Evolutionary conservation across 2,329 filamentous ascomycete species (phyloP).

Genomic region (Colletotrichum camelliae): DNA sequence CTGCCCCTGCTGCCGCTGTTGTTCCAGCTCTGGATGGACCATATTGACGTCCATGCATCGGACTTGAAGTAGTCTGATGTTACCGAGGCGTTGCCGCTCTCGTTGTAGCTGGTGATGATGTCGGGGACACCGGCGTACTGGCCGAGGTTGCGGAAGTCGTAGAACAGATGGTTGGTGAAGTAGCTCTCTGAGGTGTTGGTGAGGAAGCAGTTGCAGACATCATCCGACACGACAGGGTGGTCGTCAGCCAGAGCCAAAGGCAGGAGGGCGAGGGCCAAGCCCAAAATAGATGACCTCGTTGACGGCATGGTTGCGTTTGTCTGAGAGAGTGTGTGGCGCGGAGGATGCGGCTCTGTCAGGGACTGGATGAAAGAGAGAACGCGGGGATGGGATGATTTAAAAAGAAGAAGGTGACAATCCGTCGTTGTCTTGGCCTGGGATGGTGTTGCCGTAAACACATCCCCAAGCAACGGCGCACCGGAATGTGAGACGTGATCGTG

Average conservation of each 20-base stretch:
- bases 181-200: conserved; percentile 51
- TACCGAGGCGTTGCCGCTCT: conserved; percentile 31
- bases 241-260: conserved; percentile 6
- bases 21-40: conserved; percentile 46
- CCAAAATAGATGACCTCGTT: conserved; percentile 25
- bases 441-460: not conserved
- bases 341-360: not conserved
- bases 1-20: conserved; percentile 30
- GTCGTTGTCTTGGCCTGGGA: not conserved
- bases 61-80: conserved; percentile 46
- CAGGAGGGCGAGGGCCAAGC: conserved; percentile 3
- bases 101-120: conserved; percentile 31
- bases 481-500: conserved; percentile 18
- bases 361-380: not conserved
- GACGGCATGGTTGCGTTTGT: not conserved
- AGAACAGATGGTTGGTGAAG: conserved; percentile 53
- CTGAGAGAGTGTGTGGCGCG: not conserved
- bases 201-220: conserved; percentile 52
- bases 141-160: conserved; percentile 51
- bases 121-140: conserved; percentile 43
- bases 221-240: conserved; percentile 31
- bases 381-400: not conserved
- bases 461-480: conserved; percentile 2
- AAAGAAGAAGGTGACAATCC: not conserved
- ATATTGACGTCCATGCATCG: conserved; percentile 39